Percentiles rank a stretch among this genome's conserved stretches.
These are phyloP conservation scores for Albizia julibrissin DNA, from an alignment of 306 rosid genomes.

Conservation along the genomic window DNA sequence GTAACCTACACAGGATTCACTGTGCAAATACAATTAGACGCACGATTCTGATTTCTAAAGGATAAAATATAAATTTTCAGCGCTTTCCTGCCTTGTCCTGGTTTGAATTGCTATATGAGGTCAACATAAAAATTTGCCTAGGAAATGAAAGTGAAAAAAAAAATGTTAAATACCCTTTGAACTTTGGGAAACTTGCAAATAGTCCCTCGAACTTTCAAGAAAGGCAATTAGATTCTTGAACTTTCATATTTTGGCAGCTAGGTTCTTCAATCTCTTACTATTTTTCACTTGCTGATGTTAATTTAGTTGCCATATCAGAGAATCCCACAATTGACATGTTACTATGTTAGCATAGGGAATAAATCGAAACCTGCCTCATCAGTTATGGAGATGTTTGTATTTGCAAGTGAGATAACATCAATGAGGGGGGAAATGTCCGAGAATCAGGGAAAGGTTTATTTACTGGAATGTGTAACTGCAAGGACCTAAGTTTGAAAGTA, in stretches of 20 bases:
- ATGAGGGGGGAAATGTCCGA: not conserved
- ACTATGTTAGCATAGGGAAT: not conserved
- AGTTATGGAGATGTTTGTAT: not conserved
- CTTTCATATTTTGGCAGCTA: not conserved
- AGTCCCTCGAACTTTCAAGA: not conserved
- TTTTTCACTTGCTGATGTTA: not conserved
- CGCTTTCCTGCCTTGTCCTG: conserved; percentile 22
- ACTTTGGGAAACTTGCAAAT: not conserved
- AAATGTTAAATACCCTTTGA: not conserved
- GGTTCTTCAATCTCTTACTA: not conserved
- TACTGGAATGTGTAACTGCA: not conserved
- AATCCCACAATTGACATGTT: not conserved
- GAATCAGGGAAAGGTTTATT: not conserved
- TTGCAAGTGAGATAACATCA: not conserved
- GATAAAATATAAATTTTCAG: conserved; percentile 20
- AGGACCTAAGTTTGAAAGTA: not conserved
- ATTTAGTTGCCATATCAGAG: not conserved
- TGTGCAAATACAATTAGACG: not conserved
- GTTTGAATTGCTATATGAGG: conserved; percentile 3
- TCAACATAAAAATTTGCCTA: not conserved
- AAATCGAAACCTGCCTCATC: not conserved
- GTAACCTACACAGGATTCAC: not conserved
- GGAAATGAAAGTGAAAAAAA: not conserved
- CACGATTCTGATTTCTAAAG: not conserved
- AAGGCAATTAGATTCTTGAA: not conserved